Evolutionary conservation across 2,329 filamentous ascomycete species (phyloP).

Genomic region (Cladobotryum mycophilum): DNA sequence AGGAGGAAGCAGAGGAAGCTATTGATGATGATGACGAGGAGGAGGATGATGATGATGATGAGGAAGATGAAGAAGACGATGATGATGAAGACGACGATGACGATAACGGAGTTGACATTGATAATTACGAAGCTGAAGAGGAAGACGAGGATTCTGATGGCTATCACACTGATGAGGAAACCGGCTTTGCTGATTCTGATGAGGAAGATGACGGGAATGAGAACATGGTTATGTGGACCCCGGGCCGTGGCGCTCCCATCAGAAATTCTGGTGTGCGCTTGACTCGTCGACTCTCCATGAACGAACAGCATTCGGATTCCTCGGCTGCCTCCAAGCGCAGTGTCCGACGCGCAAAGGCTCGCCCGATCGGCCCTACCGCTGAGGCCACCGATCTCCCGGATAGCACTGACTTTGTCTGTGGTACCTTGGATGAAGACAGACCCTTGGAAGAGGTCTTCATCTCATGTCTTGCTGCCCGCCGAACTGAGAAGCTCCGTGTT

Average conservation of each 20-base stretch:
- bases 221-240: constrained; percentile 49
- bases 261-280: constrained; percentile 31
- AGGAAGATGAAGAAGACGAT: constrained; percentile 47
- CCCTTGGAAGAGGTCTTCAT: constrained; percentile 92
- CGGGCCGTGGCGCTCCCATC: constrained; percentile 34
- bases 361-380: constrained; percentile 23
- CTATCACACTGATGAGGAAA: constrained; percentile 68
- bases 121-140: constrained; percentile 30
- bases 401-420: constrained; percentile 98
- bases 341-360: constrained; percentile 24
- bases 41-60: constrained; percentile 34
- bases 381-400: constrained; percentile 82
- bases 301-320: constrained; percentile 52
- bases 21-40: constrained; percentile 29
- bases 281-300: constrained; percentile 32
- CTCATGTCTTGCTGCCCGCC: constrained; percentile 72
- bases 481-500: constrained; percentile 70
- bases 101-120: constrained; percentile 27
- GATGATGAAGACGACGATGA: constrained; percentile 48
- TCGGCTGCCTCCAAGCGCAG: constrained; percentile 45
- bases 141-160: constrained; percentile 59
- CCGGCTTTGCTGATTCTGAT: constrained; percentile 62
- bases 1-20: constrained; percentile 53
- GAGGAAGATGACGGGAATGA: constrained; percentile 64
- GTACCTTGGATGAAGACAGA: constrained; percentile 90